These are phyloP conservation scores for Pholiota microspora DNA, from an alignment of 768 basidiomycete genomes.

Conservation along the genomic window DNA sequence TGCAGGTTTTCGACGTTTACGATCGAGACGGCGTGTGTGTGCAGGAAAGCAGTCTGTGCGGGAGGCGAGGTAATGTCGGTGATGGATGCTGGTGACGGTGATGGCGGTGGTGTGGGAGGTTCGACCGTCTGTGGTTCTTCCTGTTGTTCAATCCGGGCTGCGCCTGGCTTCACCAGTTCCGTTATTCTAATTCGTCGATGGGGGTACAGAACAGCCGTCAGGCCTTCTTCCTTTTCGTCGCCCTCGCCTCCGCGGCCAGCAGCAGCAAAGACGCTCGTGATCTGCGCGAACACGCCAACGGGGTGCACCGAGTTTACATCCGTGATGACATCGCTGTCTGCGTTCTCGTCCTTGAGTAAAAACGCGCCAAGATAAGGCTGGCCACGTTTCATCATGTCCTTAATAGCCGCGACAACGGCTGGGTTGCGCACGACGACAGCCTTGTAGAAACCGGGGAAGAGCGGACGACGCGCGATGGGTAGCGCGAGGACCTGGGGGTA, in stretches of 20 bases:
- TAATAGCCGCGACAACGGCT: conserved; percentile 87
- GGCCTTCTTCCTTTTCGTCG: conserved; percentile 71
- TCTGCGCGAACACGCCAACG: conserved; percentile 96
- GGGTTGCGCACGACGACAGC: conserved; percentile 93
- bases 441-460: conserved; percentile 98
- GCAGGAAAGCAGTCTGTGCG: conserved; percentile 83
- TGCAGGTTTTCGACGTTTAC: conserved; percentile 84
- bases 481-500: conserved; percentile 95
- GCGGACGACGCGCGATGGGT: conserved; percentile 90
- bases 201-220: conserved; percentile 95
- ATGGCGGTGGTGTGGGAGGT: conserved; percentile 43
- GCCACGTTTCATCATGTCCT: conserved; percentile 95
- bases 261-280: conserved; percentile 87
- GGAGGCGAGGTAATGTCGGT: conserved; percentile 28
- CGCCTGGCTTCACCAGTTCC: conserved; percentile 75
- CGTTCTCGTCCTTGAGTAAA: conserved; percentile 89
- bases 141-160: conserved; percentile 33
- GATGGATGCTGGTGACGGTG: conserved; percentile 17
- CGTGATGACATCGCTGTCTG: conserved; percentile 91
- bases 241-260: conserved; percentile 48
- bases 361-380: conserved; percentile 98
- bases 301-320: conserved; percentile 84
- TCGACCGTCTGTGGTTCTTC: conserved; percentile 45
- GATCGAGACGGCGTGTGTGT: conserved; percentile 79
- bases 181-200: conserved; percentile 88